Conservation (phyloP, 352 stramenopile species). For the Globisporangium viniferum region DNA sequence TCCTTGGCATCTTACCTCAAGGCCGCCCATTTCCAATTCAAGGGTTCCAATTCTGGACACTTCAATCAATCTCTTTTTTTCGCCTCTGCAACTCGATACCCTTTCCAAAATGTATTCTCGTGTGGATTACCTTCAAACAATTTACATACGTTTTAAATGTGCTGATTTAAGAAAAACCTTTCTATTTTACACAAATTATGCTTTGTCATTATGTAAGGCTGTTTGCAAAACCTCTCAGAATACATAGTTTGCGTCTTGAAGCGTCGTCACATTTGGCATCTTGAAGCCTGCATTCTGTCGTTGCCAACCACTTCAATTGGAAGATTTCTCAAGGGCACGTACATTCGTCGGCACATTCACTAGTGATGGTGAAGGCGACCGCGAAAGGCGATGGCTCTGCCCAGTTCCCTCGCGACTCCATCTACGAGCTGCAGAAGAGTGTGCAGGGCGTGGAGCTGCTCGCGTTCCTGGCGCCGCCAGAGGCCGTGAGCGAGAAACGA, state of each 20-base stretch:
- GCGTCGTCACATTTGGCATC: too few relatives aligned
- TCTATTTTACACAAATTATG: not conserved
- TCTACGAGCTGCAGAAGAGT: conserved; percentile 58
- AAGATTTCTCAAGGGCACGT: too few relatives aligned
- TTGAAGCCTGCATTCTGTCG: too few relatives aligned
- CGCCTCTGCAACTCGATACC: not conserved
- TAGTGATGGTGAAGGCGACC: conserved; percentile 4
- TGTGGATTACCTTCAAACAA: not conserved
- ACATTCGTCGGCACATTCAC: not conserved
- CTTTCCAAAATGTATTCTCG: not conserved
- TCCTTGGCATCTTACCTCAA: conserved; percentile 4
- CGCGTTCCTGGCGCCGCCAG: conserved; percentile 35
- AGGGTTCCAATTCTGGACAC: conserved; percentile 3
- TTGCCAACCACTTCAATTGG: too few relatives aligned
- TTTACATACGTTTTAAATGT: not conserved
- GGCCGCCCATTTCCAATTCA: conserved; percentile 6
- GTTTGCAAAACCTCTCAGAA: not conserved
- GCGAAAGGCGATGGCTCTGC: not conserved
- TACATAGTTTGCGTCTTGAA: not conserved
- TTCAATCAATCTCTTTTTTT: not conserved
- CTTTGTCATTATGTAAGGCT: not conserved
- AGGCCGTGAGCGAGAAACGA: conserved; percentile 70
- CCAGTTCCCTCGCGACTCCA: conserved; percentile 38
- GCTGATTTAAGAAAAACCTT: too few relatives aligned
- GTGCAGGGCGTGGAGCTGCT: conserved; percentile 53